phyloP scores from a whole-genome alignment of 2,329 filamentous ascomycete genomes.

The Hymenotorrendiella dingleyae region DNA sequence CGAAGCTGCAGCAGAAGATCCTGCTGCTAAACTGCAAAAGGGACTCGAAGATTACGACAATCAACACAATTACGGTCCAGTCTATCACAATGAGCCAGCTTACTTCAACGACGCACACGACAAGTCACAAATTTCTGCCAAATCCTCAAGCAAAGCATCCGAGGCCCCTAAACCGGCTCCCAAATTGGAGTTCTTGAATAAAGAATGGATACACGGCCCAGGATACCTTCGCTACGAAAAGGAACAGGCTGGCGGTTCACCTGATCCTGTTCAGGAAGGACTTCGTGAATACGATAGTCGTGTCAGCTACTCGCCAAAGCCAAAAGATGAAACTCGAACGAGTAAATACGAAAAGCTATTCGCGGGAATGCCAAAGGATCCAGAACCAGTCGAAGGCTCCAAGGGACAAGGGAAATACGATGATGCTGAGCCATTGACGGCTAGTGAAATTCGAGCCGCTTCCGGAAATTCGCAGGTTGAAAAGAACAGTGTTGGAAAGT shows the following conservation, averaged over 20 bases:
- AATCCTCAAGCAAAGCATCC: no score
- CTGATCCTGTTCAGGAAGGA: slow-evolving; percentile 30
- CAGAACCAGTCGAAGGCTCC: no score
- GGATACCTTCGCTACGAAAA: slow-evolving; percentile 18
- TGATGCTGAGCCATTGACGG: no score
- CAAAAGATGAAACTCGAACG: slow-evolving; percentile 23
- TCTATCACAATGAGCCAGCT: slow-evolving; percentile 22
- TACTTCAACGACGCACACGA: no score
- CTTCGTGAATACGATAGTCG: slow-evolving; percentile 35
- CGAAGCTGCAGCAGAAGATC: slow-evolving; percentile 22
- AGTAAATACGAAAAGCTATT: not conserved
- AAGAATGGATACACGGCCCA: not conserved
- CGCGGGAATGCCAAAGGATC: not conserved
- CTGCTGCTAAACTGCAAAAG: slow-evolving; percentile 29
- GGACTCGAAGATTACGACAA: slow-evolving; percentile 36
- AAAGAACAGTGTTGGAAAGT: no score
- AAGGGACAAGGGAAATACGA: no score
- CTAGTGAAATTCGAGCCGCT: no score
- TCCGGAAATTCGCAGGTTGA: no score
- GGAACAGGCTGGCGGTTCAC: slow-evolving; percentile 33
- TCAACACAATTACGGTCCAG: slow-evolving; percentile 14
- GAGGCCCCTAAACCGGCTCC: no score
- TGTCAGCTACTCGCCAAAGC: slow-evolving; percentile 19
- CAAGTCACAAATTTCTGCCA: no score
- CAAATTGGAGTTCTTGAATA: no score